Base-by-base conservation (phyloP, 108 stramenopile genomes). In the Cyclostephanos invisitatus region DNA sequence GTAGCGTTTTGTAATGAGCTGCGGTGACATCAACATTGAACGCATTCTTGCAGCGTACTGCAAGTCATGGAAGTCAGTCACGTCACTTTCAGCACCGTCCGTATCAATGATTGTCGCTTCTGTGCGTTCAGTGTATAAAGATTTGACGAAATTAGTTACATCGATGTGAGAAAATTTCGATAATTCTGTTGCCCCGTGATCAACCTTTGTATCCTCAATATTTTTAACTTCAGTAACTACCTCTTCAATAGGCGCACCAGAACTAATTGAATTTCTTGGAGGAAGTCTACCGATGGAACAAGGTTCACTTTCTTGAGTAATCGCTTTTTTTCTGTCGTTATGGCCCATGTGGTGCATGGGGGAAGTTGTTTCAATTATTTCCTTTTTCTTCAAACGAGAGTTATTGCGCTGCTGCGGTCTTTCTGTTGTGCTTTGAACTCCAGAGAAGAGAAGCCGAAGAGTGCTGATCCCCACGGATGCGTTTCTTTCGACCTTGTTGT, bases 1-100 rank as follows among this genome's bases (percentile, higher is more conserved):
- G 29, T 83, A 85, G 20, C 94, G 76, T 64, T 91, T 89, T 48
- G 88, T 89, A 8, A 95, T 70, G 18, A 95, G 68, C 25, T 90
- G 85, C 22, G 94, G 94, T 22, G 91, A 91, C 69, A 95, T 83
- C 65, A 88, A 70, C 50, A 95, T 58, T 38, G 79, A 86, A 2
- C 80, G 69, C 27, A 86, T 67, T 18, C 49, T 75, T 8, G 46
- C 62, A 51, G 68, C 44, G 14, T 64, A 50, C 0, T 53, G 24
- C 12, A 70, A 62, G 55, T 80, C 83, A 40, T 62, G 73, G 22
- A 75, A 66, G 56, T 64, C 75, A 66, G 66, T 82, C 5, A 84
- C 75, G 32, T 87, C 84, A 60, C 81, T 85, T 20, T 55, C 81
- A 8, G 84, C 68, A 21, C 70, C 87, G 56, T 93, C 92, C 3